A percentile compares a stretch with the other conserved stretches of the same genome.
Conservation (phyloP, 1,284 basidiomycete genomes). For the Ustilago loliicola region DNA sequence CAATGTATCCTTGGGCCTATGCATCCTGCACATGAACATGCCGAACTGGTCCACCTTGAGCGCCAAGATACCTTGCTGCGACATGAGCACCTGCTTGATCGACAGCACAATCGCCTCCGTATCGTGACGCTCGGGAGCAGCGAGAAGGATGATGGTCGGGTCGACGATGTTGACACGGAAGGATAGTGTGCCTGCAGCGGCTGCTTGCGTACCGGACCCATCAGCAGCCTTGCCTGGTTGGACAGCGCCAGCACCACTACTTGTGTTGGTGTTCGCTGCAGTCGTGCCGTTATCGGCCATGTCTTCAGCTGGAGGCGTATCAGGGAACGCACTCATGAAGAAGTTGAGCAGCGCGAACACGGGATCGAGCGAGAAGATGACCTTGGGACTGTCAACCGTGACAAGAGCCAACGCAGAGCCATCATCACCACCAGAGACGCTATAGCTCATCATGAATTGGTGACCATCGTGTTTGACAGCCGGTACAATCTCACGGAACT, state of each 20-base stretch:
- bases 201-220: not conserved
- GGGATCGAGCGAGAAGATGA: slow-evolving; percentile 94
- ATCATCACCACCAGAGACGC: slow-evolving; percentile 76
- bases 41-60: slow-evolving; percentile 86
- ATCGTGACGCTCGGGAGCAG: slow-evolving; percentile 83
- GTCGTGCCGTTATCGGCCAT: slow-evolving; percentile 11
- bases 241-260: not conserved
- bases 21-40: slow-evolving; percentile 93
- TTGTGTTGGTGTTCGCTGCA: slow-evolving; percentile 9
- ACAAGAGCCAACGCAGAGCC: slow-evolving; percentile 81
- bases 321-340: slow-evolving; percentile 78
- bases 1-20: slow-evolving; percentile 83
- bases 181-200: slow-evolving; percentile 67
- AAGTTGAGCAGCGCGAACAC: slow-evolving; percentile 89
- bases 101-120: slow-evolving; percentile 89
- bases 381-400: slow-evolving; percentile 90
- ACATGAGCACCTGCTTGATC: slow-evolving; percentile 87
- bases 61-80: slow-evolving; percentile 90
- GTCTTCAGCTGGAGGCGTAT: slow-evolving; percentile 11
- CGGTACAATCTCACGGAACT: slow-evolving; percentile 95
- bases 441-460: slow-evolving; percentile 94
- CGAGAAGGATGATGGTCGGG: slow-evolving; percentile 88
- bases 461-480: slow-evolving; percentile 89
- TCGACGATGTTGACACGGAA: slow-evolving; percentile 92
- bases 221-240: slow-evolving; percentile 11